These are phyloP conservation scores for Candida andamanensis DNA, from an alignment of 805 yeast genomes.

Conservation along the genomic window DNA sequence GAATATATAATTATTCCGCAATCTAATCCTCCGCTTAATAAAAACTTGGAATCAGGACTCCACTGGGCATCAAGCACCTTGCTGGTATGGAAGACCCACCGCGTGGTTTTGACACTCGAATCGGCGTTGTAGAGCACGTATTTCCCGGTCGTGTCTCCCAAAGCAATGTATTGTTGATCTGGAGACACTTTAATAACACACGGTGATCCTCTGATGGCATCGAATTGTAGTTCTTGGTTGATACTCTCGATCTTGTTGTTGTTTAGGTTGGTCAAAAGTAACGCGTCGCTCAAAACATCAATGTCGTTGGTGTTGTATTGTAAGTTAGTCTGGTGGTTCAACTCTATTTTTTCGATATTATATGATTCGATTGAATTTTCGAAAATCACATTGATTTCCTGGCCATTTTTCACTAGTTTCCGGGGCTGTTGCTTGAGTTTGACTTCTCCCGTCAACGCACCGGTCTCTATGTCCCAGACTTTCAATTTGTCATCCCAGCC, in stretches of 20 bases:
- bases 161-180: conserved; percentile 62
- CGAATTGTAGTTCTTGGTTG: conserved; percentile 42
- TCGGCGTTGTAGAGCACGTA: conserved; percentile 66
- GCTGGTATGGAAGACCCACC: conserved; percentile 96
- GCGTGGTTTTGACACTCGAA: conserved; percentile 60
- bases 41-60: conserved; percentile 67
- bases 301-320: conserved; percentile 20
- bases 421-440: conserved; percentile 30
- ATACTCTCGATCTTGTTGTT: conserved; percentile 27
- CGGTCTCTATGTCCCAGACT: conserved; percentile 21
- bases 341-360: conserved; percentile 7
- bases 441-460: conserved; percentile 6
- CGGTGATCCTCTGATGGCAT: conserved; percentile 37
- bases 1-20: conserved; percentile 77
- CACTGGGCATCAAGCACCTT: conserved; percentile 73
- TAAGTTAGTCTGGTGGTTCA: conserved; percentile 15
- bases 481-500: conserved; percentile 89
- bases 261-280: conserved; percentile 28
- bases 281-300: conserved; percentile 17
- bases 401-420: conserved; percentile 23
- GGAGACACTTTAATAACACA: conserved; percentile 67
- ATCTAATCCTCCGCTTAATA: conserved; percentile 80
- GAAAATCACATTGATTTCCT: conserved; percentile 24
- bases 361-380: conserved; percentile 26
- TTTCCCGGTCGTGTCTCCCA: conserved; percentile 85